These are phyloP conservation scores for Aspergillus biplanus DNA, from an alignment of 495 filamentous ascomycete species.

Conservation along the genomic window DNA sequence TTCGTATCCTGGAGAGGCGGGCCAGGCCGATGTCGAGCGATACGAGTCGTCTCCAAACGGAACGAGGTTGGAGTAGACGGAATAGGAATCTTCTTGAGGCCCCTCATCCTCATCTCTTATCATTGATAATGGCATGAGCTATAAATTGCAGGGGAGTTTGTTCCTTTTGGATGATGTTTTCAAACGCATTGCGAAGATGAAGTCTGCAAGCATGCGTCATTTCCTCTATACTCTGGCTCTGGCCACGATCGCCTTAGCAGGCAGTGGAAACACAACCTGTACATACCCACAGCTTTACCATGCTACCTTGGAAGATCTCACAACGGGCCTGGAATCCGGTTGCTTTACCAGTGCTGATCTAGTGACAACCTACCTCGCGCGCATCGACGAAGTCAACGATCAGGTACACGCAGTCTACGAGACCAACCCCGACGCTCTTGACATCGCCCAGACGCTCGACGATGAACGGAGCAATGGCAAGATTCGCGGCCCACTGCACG, in stretches of 20 bases:
- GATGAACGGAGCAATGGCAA: neutral
- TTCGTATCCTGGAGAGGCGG: too few species aligned
- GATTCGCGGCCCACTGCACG: neutral
- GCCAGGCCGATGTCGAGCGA: too few species aligned
- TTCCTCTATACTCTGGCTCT: neutral
- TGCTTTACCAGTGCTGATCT: conserved; percentile 1
- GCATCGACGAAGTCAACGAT: conserved; percentile 4
- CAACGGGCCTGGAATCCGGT: neutral
- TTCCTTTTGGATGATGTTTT: too few species aligned
- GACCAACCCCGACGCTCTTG: conserved; percentile 2
- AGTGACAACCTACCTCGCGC: neutral
- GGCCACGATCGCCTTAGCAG: neutral
- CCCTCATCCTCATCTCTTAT: too few species aligned
- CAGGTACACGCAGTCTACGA: neutral
- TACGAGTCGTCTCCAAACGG: too few species aligned
- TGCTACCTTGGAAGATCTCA: neutral
- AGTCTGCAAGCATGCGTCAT: neutral
- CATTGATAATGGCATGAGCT: too few species aligned
- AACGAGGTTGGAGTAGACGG: too few species aligned
- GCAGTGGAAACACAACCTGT: neutral
- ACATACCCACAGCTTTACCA: neutral
- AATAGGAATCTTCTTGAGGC: too few species aligned
- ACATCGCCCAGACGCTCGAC: neutral
- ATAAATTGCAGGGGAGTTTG: too few species aligned
- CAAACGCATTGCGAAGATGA: too few species aligned